These are phyloP conservation scores for Wickerhamiella vanderwaltii DNA, from an alignment of 805 yeast genomes.

Conservation along the genomic window DNA sequence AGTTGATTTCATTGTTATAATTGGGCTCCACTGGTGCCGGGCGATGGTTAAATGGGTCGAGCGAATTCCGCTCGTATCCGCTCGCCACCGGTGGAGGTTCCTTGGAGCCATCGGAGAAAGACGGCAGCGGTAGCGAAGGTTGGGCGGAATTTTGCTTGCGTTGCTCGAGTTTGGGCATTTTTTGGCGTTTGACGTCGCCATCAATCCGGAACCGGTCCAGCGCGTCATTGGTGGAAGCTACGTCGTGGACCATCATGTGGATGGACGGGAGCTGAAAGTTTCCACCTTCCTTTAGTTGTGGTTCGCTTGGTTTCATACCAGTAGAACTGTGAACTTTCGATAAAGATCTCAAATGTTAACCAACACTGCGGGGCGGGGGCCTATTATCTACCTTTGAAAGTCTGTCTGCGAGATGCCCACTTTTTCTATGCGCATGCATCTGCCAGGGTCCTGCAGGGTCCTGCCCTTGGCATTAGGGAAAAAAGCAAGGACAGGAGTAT, in stretches of 20 bases:
- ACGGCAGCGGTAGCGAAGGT: slow-evolving; percentile 2
- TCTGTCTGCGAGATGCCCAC: slow-evolving; percentile 9
- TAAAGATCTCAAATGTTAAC: not conserved
- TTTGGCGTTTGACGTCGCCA: not conserved
- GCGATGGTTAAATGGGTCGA: not conserved
- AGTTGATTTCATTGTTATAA: slow-evolving; percentile 1
- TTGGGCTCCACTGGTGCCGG: slow-evolving; percentile 3
- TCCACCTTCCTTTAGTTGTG: not conserved
- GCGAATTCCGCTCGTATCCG: not conserved
- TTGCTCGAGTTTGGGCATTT: not conserved
- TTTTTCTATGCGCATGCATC: not conserved
- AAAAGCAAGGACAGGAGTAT: too few species aligned
- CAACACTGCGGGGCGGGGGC: not conserved
- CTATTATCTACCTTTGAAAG: slow-evolving; percentile 1
- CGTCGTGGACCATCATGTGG: slow-evolving; percentile 19
- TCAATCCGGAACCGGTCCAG: slow-evolving; percentile 12
- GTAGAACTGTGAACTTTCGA: not conserved
- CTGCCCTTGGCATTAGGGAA: too few species aligned
- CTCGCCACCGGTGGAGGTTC: not conserved
- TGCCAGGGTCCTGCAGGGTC: too few species aligned
- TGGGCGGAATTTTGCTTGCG: not conserved
- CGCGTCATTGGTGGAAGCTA: slow-evolving; percentile 16
- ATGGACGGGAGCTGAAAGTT: slow-evolving; percentile 19
- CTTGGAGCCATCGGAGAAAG: not conserved
- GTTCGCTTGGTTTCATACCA: not conserved